Evolutionary conservation across 2,329 filamentous ascomycete species (phyloP).

Genomic region (Exophiala aquamarina): DNA sequence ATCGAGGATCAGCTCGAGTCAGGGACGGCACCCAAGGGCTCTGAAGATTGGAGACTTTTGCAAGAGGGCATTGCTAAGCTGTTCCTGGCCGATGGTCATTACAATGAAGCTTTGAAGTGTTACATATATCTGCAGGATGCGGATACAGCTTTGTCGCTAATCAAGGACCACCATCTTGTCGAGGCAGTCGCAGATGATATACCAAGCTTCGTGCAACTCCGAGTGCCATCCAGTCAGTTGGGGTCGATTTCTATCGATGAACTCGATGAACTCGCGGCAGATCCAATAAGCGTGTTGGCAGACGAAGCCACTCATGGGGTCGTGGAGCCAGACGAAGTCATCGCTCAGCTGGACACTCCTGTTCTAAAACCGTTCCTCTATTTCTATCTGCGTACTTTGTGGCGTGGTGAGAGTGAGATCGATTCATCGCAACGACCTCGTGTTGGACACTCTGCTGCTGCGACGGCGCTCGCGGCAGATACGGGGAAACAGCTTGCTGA

Average conservation of each 20-base stretch:
- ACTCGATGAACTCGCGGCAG: constrained; percentile 74
- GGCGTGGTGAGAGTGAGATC: constrained; percentile 64
- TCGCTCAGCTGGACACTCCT: constrained; percentile 71
- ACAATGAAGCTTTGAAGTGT: constrained; percentile 80
- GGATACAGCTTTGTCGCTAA: constrained; percentile 81
- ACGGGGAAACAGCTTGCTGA: constrained; percentile 73
- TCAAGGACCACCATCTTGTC: constrained; percentile 84
- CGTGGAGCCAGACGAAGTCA: constrained; percentile 73
- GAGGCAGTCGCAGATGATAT: constrained; percentile 89
- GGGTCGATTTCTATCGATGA: constrained; percentile 66
- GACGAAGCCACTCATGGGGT: constrained; percentile 89
- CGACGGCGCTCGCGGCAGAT: constrained; percentile 50
- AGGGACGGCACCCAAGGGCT: constrained; percentile 68
- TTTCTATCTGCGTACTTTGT: constrained; percentile 86
- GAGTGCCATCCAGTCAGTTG: constrained; percentile 72
- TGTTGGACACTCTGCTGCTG: constrained; percentile 29
- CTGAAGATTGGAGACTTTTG: constrained; percentile 86
- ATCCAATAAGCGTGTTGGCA: constrained; percentile 82
- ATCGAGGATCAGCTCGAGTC: constrained; percentile 81
- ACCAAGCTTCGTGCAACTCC: constrained; percentile 79
- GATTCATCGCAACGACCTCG: constrained; percentile 40
- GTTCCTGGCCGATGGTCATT: constrained; percentile 76
- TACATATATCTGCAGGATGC: constrained; percentile 92
- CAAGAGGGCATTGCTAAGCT: constrained; percentile 82
- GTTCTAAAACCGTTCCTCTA: constrained; percentile 75